phyloP scores from a whole-genome alignment of 306 rosid genomes.

The Casuarina glauca region DNA sequence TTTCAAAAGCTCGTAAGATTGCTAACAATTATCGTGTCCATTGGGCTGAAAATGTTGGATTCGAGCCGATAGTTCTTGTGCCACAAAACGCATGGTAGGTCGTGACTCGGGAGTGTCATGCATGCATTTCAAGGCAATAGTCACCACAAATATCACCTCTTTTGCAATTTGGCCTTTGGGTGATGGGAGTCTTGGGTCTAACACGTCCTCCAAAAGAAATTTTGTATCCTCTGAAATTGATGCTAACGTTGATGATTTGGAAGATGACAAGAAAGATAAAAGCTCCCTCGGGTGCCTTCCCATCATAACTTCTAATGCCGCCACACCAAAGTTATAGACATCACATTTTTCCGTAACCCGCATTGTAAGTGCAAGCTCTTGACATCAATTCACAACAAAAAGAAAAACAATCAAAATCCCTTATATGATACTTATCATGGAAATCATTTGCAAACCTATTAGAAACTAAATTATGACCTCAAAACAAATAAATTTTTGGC shows the following conservation, averaged over 20 bases:
- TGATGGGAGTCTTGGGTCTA: slow-evolving; percentile 58
- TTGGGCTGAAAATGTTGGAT: slow-evolving; percentile 36
- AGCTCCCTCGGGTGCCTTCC: slow-evolving; percentile 70
- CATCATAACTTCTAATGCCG: slow-evolving; percentile 62
- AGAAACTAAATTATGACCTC: not conserved
- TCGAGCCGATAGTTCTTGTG: slow-evolving; percentile 49
- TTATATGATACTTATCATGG: not conserved
- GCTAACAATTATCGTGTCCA: slow-evolving; percentile 34
- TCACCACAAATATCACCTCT: slow-evolving; percentile 43
- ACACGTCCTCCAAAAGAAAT: slow-evolving; percentile 48
- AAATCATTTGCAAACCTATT: no score
- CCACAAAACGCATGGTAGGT: slow-evolving; percentile 68
- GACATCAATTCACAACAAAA: not conserved
- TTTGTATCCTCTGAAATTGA: slow-evolving; percentile 17
- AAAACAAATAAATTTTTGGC: not conserved
- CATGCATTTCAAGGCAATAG: slow-evolving; percentile 56
- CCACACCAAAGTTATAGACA: slow-evolving; percentile 69
- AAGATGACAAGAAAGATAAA: slow-evolving; percentile 27
- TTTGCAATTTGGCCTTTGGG: slow-evolving; percentile 45
- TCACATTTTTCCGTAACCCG: slow-evolving; percentile 58
- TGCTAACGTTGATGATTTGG: slow-evolving; percentile 14
- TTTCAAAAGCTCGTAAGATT: slow-evolving; percentile 31
- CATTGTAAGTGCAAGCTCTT: slow-evolving; percentile 71
- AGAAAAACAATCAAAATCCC: not conserved
- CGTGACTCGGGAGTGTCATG: slow-evolving; percentile 46